phyloP scores from a whole-genome alignment of 73 alveolate species.

The Paramecium sexaurelia region DNA sequence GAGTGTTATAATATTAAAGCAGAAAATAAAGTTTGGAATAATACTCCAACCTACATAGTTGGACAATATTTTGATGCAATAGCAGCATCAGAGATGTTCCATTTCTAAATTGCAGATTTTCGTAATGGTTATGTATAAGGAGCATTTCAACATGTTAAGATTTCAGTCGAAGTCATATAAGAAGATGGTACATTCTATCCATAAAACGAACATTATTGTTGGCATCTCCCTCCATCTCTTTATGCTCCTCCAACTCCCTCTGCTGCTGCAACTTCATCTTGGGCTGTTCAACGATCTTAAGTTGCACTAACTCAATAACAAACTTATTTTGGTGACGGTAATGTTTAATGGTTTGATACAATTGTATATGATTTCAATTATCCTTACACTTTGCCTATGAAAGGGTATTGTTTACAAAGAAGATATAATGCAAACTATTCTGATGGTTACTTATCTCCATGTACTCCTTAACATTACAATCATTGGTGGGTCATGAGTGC shows the following conservation, averaged over 20 bases:
- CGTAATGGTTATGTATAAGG: conserved; percentile 41
- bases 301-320: background rate
- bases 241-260: conserved; percentile 29
- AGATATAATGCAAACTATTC: background rate
- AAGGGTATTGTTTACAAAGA: conserved; percentile 8
- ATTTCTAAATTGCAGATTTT: conserved; percentile 29
- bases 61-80: background rate
- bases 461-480: conserved; percentile 37
- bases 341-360: background rate
- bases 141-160: conserved; percentile 11
- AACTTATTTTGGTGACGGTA: background rate
- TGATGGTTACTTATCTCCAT: background rate
- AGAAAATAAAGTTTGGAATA: background rate
- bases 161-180: background rate
- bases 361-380: conserved; percentile 39
- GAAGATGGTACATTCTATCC: conserved; percentile 55
- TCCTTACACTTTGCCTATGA: conserved; percentile 20
- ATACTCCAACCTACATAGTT: conserved; percentile 10
- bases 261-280: background rate
- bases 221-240: conserved; percentile 11
- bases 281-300: background rate
- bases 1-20: conserved; percentile 7
- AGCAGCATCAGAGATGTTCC: background rate
- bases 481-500: conserved; percentile 43
- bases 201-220: conserved; percentile 17